These are phyloP conservation scores for Leishmania turanica DNA, from an alignment of 208 protist species.

Conservation along the genomic window DNA sequence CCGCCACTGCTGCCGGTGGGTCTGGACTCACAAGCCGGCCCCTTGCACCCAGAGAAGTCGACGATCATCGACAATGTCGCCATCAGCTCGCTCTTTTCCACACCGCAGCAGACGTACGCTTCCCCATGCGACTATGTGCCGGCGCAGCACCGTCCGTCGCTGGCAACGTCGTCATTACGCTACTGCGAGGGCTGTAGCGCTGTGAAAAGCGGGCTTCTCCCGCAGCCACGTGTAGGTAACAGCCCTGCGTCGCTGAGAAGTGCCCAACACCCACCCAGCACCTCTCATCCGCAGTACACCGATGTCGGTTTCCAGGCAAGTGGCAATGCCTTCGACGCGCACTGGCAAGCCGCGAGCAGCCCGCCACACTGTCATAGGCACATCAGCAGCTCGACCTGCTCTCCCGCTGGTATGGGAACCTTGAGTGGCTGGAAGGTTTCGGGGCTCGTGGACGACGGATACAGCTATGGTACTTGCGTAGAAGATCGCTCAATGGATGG, in stretches of 20 bases:
- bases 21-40: constrained; percentile 4
- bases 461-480: not conserved
- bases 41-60: not conserved
- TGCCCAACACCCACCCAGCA: not conserved
- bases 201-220: not conserved
- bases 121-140: constrained; percentile 4
- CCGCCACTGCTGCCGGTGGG: not conserved
- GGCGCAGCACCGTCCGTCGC: not conserved
- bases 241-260: not conserved
- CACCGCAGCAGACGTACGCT: constrained; percentile 1
- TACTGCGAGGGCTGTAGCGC: not conserved
- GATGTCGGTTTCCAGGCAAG: not conserved
- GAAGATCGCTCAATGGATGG: not conserved
- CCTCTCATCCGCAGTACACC: not conserved
- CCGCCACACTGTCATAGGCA: not conserved
- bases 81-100: constrained; percentile 1
- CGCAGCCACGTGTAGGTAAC: not conserved
- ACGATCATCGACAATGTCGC: too few species aligned
- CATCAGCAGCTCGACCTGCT: not conserved
- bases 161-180: not conserved
- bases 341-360: not conserved
- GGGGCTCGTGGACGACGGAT: not conserved
- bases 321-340: not conserved
- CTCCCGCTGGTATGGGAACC: not conserved
- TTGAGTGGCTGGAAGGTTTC: not conserved